phyloP scores from a whole-genome alignment of 2,329 filamentous ascomycete genomes.

The Hypoxylon sp. region DNA sequence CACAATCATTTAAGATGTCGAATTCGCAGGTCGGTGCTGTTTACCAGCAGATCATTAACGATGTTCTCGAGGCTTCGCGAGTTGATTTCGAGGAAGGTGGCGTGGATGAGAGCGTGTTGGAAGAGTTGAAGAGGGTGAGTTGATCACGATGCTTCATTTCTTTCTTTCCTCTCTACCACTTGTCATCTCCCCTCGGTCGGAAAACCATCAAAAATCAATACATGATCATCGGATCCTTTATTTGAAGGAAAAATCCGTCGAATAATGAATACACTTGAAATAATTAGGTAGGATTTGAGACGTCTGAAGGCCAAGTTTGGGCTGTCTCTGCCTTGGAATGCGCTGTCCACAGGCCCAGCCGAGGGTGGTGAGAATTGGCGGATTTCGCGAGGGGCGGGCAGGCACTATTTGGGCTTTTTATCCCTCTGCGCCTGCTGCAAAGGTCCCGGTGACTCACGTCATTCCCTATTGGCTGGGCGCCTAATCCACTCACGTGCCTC shows the following conservation, averaged over 20 bases:
- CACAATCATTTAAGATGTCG: slow-evolving; percentile 63
- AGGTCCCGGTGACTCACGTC: slow-evolving; percentile 41
- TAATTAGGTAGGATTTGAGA: slow-evolving; percentile 10
- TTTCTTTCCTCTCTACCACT: slow-evolving; percentile 31
- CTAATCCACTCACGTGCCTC: slow-evolving; percentile 47
- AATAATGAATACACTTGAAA: slow-evolving; percentile 10
- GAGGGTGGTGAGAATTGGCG: slow-evolving; percentile 58
- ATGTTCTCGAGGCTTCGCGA: slow-evolving; percentile 91
- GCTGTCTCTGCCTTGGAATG: slow-evolving; percentile 3
- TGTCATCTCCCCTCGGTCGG: slow-evolving; percentile 30
- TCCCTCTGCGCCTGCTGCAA: slow-evolving; percentile 49
- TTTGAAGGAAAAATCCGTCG: slow-evolving; percentile 3
- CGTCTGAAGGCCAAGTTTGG: slow-evolving; percentile 7
- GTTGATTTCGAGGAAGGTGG: slow-evolving; percentile 98
- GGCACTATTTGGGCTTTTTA: slow-evolving; percentile 72
- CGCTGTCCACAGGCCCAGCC: slow-evolving; percentile 48
- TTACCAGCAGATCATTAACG: slow-evolving; percentile 83
- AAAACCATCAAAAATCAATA: slow-evolving; percentile 21
- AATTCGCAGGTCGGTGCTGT: slow-evolving; percentile 78
- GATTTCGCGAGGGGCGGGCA: slow-evolving; percentile 60
- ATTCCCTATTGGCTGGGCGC: slow-evolving; percentile 32
- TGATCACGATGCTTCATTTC: slow-evolving; percentile 40
- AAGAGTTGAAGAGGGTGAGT: slow-evolving; percentile 89
- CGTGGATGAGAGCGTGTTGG: slow-evolving; percentile 86
- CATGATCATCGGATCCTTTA: slow-evolving; percentile 15